These are phyloP conservation scores for Suhomyces panamericanus DNA, from an alignment of 1,139 yeast species.

Conservation along the genomic window DNA sequence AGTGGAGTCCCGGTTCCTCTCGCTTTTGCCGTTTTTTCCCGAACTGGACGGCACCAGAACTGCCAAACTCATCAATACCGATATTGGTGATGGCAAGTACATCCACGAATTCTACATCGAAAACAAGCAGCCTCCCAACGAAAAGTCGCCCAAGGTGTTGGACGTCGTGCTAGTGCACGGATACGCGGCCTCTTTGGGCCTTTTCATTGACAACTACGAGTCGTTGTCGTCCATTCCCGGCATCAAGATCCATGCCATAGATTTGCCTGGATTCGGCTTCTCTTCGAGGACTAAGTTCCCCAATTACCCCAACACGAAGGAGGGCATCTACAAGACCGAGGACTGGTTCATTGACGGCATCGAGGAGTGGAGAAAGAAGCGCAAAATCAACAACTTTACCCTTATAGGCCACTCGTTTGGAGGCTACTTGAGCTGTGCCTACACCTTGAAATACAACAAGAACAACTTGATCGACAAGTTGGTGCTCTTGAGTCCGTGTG, in stretches of 20 bases:
- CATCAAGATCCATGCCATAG: conserved; percentile 46
- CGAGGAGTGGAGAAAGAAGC: conserved; percentile 76
- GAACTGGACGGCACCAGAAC: conserved; percentile 48
- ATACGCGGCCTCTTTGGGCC: conserved; percentile 49
- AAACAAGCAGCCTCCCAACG: conserved; percentile 28
- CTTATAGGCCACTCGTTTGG: conserved; percentile 93
- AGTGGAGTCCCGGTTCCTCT: conserved; percentile 38
- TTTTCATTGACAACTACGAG: conserved; percentile 44
- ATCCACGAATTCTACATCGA: conserved; percentile 60
- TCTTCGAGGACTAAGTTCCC: conserved; percentile 46
- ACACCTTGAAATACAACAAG: conserved; percentile 63
- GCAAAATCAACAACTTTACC: conserved; percentile 60
- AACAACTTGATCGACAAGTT: conserved; percentile 36
- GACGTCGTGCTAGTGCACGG: conserved; percentile 50
- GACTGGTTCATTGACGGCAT: conserved; percentile 75
- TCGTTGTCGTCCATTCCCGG: conserved; percentile 43
- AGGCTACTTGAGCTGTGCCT: conserved; percentile 80
- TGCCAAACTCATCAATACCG: conserved; percentile 51
- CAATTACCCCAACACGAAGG: conserved; percentile 30
- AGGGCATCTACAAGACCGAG: conserved; percentile 51
- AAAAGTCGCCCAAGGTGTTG: conserved; percentile 10
- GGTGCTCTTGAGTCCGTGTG: conserved; percentile 48
- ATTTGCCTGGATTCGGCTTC: conserved; percentile 47
- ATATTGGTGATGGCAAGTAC: conserved; percentile 24
- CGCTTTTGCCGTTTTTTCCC: conserved; percentile 61